Base-by-base conservation (phyloP, 352 stramenopile species). In the Globisporangium paroecandrum region DNA sequence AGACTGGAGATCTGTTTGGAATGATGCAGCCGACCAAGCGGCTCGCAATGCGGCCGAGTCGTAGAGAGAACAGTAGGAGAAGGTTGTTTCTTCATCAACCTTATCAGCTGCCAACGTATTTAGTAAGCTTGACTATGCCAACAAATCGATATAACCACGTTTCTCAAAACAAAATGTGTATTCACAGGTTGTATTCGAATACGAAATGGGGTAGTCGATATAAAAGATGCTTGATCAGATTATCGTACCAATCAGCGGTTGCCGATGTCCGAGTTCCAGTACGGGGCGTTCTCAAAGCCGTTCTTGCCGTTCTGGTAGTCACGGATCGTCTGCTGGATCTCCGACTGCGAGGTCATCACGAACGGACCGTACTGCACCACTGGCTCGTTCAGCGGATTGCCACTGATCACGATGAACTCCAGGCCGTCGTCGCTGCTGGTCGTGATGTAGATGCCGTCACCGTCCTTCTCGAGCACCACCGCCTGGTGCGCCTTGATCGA, bases 351-450 rank as follows among this genome's bases (percentile, higher is more conserved):
- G 36, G 70, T 89, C 82, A 92, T 92, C 60, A 92, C 82, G 54
- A 90, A 92, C 24, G 84, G 82, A 13, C 84, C 84, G 56, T 93
- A 83, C 63, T 89, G 83, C 41, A 83, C 77, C 10, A 91, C 74
- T 7, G 79, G 77, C 60, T 93, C 84, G 56, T 88, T 77, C 49
- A 93, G 53, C 1, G 82, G 84, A 68, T 87, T 62, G 20, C 81
- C 82, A 47, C 65, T 81, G 59, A 89, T 77, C 25, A 89, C 70
- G 32, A 91, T 82, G 51, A 90, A 88, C 74, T 90, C 77, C 5
- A 89, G 34, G 0, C 66, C 69, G 1, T 77, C 65, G 6, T 70
- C 61, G 34, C 73, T 65, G 2, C 73, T 69, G n/a, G 71, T 73
- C 4, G 70, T 70, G 18, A 92, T 38, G 41, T 77, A 54, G 12